phyloP scores from a whole-genome alignment of 345 rosid genomes.

The Arabis alpina region DNA sequence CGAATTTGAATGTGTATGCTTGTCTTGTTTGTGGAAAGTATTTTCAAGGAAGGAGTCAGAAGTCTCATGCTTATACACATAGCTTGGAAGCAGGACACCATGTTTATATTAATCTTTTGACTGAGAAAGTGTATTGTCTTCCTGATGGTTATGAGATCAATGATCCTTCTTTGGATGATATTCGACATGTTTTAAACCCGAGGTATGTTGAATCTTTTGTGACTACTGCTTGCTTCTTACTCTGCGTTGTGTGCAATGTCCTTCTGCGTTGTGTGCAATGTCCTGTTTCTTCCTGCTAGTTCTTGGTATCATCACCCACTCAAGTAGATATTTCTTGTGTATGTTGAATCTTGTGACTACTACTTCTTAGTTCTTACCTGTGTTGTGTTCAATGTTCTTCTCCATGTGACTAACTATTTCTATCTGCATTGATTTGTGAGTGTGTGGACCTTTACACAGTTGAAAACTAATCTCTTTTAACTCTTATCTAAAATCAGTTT shows the following conservation, averaged over 20 bases:
- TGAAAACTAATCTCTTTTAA: too few species aligned
- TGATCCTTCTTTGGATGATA: conserved; percentile 95
- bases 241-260: neutral
- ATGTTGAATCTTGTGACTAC: neutral
- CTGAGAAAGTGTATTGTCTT: conserved; percentile 93
- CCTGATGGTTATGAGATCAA: conserved; percentile 98
- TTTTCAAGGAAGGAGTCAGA: conserved; percentile 94
- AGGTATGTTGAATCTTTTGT: conserved; percentile 52
- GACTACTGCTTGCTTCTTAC: neutral
- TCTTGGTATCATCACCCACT: too few species aligned
- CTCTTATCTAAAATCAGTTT: too few species aligned
- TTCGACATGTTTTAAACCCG: conserved; percentile 89
- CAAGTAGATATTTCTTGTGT: too few species aligned
- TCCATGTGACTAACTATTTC: neutral
- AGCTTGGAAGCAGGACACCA: conserved; percentile 99
- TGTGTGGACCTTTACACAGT: too few species aligned
- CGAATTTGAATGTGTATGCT: conserved; percentile 88
- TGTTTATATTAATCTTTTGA: conserved; percentile 85
- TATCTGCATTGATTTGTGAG: conserved; percentile 6
- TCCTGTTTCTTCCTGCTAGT: too few species aligned
- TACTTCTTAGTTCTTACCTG: neutral
- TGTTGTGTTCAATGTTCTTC: neutral
- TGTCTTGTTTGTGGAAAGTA: conserved; percentile 97
- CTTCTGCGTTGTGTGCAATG: too few species aligned
- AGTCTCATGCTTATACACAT: conserved; percentile 96